Conservation (phyloP, 2,329 filamentous ascomycete genomes). For the Orbilia oligospora region DNA sequence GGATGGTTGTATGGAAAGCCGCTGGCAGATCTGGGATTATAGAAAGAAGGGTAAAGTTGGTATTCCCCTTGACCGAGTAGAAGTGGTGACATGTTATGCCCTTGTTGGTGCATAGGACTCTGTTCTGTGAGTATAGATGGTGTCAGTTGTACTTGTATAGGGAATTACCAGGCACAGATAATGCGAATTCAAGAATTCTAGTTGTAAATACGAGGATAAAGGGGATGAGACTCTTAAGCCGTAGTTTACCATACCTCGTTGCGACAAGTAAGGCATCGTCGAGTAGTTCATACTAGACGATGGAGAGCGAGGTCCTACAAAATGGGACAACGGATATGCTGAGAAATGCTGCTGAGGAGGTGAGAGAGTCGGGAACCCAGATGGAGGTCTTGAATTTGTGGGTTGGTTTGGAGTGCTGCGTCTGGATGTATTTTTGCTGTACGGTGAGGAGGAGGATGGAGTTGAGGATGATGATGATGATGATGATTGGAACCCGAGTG, state of each 20-base stretch:
- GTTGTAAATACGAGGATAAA: not conserved
- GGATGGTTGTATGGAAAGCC: slow-evolving; percentile 21
- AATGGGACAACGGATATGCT: slow-evolving; percentile 26
- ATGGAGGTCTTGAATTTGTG: slow-evolving; percentile 31
- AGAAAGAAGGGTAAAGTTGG: slow-evolving; percentile 39
- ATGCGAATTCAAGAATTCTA: not conserved
- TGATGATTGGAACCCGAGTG: slow-evolving; percentile 42
- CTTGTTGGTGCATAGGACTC: slow-evolving; percentile 12
- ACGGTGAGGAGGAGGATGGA: slow-evolving; percentile 46
- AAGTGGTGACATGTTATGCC: slow-evolving; percentile 14
- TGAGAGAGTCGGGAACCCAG: slow-evolving; percentile 28
- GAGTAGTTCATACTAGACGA: slow-evolving; percentile 33
- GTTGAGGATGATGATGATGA: slow-evolving; percentile 54
- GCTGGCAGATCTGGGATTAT: slow-evolving; percentile 1
- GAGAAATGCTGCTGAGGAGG: slow-evolving; percentile 31
- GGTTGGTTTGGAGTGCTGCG: slow-evolving; percentile 49
- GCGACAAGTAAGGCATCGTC: slow-evolving; percentile 19
- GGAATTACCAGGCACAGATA: not conserved
- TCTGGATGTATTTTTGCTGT: slow-evolving; percentile 37
- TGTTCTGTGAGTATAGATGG: slow-evolving; percentile 18
- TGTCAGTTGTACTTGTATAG: slow-evolving; percentile 4
- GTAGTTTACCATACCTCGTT: slow-evolving; percentile 18
- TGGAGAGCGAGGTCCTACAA: slow-evolving; percentile 25
- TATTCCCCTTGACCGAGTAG: slow-evolving; percentile 41
- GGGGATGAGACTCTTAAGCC: not conserved